Evolutionary conservation across 2,329 filamentous ascomycete species (phyloP), one percentile per base, ranked within the genome.

Genomic region (Eutypella sp.): DNA sequence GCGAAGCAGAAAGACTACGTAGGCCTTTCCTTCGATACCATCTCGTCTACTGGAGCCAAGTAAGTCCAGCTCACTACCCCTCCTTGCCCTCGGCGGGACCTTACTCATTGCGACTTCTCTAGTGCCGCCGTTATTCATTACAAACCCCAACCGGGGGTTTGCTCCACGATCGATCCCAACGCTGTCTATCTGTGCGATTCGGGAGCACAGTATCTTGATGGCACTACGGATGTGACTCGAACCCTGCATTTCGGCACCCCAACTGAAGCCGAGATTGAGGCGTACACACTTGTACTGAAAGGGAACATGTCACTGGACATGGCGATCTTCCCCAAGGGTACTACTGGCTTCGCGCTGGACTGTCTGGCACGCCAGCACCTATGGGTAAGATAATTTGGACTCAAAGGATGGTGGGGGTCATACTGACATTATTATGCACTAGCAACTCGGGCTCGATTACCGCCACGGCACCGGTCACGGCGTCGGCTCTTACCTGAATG

Each of bases 91-190:
- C n/a, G n/a, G n/a, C n/a, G n/a, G n/a, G n/a, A n/a, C n/a, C 3
- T 33, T 47, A 18, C 48, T 60, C 16, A 53, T 31, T 2, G 13
- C 11, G 24, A 9, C 29, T 10, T 22, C 22, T 33, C 5, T 13
- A 96, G 93, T 64, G 93, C 90, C 47, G 93, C 93, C 5, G 80
- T 99, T 11, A 99, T 99, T 47, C 93, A 99, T 65, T 99, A 99
- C 73, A 87, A 86, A 56, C 91, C 93, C 0, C 88, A 96, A 61
- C 82, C 79, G 45, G 89, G 87, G 18, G 85, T 76, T 51, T 97
- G 92, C 67, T 80, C 90, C 8, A 72, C 79, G 23, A 89, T 99
- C 56, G 89, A 99, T 55, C 89, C 89, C 0, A 81, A 82, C 6
- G 83, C 84, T 13, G 82, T 99, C 47, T 99, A 99, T 60, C 81